A percentile compares a stretch with the other conserved stretches of the same genome.
phyloP scores from a whole-genome alignment of 306 rosid species.

The Trichosanthes cucumerina region DNA sequence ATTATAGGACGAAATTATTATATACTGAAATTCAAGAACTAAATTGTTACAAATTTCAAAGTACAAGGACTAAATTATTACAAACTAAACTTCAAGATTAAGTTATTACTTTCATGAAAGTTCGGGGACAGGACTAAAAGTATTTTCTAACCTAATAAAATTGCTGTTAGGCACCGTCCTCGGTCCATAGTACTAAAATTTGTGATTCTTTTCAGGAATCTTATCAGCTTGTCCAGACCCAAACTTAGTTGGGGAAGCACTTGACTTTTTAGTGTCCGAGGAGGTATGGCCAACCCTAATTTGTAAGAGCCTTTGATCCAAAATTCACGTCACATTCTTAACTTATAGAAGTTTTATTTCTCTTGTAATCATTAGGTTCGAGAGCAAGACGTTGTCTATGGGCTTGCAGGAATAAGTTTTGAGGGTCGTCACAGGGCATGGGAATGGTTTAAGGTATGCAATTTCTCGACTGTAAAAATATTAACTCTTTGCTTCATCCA shows the following conservation, averaged over 20 bases:
- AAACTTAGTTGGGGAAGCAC: slow-evolving; percentile 31
- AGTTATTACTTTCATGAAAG: too few species aligned
- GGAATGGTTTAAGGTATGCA: slow-evolving; percentile 52
- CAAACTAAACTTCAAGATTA: too few species aligned
- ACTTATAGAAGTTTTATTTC: background rate
- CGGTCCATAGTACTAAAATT: background rate
- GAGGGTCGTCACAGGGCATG: slow-evolving; percentile 41
- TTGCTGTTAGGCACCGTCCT: background rate
- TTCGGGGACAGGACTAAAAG: too few species aligned
- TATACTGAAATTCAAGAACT: too few species aligned
- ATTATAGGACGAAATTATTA: too few species aligned
- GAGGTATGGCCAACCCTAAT: slow-evolving; percentile 23
- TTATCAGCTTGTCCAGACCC: slow-evolving; percentile 49
- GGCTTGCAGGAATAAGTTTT: slow-evolving; percentile 31
- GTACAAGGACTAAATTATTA: too few species aligned
- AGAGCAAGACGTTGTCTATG: slow-evolving; percentile 37
- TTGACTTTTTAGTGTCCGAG: slow-evolving; percentile 35
- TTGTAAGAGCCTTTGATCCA: background rate
- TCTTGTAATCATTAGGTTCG: slow-evolving; percentile 31
- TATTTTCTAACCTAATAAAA: background rate
- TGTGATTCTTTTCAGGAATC: slow-evolving; percentile 27
- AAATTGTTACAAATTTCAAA: too few species aligned
- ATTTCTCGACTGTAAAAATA: background rate
- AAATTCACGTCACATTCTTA: background rate
- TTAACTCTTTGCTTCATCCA: background rate